These are phyloP conservation scores for Gnaphalium uliginosum DNA, from an alignment of 129 eudicot genomes.

Conservation along the genomic window DNA sequence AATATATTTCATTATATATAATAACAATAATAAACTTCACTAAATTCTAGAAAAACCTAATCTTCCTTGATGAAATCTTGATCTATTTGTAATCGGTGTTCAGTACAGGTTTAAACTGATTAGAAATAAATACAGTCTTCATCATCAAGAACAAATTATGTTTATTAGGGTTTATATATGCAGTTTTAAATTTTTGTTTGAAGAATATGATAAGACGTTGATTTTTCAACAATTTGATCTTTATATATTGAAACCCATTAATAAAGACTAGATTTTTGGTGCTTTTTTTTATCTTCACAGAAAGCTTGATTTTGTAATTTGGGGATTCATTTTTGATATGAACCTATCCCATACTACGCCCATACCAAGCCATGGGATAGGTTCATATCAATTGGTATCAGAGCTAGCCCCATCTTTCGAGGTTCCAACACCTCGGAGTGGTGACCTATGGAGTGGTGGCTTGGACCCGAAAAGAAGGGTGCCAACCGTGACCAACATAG, in stretches of 20 bases:
- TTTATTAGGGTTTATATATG: not conserved
- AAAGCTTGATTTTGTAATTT: slow-evolving; percentile 15
- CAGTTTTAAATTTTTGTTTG: not conserved
- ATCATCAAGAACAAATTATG: not conserved
- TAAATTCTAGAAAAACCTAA: not conserved
- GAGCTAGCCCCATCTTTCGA: too few relatives aligned
- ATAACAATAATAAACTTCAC: not conserved
- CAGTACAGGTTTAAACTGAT: not conserved
- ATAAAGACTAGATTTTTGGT: slow-evolving; percentile 3
- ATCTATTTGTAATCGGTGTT: not conserved
- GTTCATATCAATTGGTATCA: too few relatives aligned
- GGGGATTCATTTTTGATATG: too few relatives aligned
- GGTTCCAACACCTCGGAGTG: too few relatives aligned
- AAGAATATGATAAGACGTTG: not conserved
- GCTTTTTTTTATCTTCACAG: not conserved
- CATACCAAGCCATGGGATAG: too few relatives aligned
- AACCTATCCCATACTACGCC: too few relatives aligned
- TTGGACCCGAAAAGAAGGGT: too few relatives aligned
- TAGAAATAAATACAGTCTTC: not conserved
- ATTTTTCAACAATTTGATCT: slow-evolving; percentile 9
- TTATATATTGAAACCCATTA: slow-evolving; percentile 14
- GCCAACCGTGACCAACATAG: too few relatives aligned
- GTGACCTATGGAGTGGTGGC: too few relatives aligned
- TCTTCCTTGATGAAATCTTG: slow-evolving; percentile 1
- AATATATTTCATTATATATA: not conserved